Evolutionary conservation across 2,329 filamentous ascomycete species (phyloP).

Genomic region (Hypoxylon sp.): DNA sequence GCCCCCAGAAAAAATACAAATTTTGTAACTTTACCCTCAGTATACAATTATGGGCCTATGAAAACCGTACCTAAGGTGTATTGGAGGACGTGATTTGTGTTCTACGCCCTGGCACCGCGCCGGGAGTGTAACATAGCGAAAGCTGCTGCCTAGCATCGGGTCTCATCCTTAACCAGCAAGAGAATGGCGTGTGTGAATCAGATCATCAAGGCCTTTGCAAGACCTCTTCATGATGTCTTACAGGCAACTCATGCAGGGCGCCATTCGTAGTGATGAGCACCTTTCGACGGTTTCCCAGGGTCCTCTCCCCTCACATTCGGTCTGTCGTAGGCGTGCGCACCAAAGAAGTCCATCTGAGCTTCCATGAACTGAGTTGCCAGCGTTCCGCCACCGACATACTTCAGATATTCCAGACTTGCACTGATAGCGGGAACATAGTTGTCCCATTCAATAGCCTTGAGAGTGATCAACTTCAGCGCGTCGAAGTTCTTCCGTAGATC

Average conservation of each 20-base stretch:
- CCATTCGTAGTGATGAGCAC: constrained; percentile 76
- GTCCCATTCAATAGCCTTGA: constrained; percentile 69
- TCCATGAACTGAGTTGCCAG: constrained; percentile 79
- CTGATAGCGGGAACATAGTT: constrained; percentile 72
- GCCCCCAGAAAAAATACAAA: background rate
- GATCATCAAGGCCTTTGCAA: background rate
- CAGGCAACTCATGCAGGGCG: constrained; percentile 54
- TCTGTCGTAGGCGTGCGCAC: constrained; percentile 75
- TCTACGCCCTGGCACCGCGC: background rate
- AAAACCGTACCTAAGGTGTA: too few species aligned
- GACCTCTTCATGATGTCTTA: background rate
- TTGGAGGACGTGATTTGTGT: background rate
- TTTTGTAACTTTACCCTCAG: background rate
- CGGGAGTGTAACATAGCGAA: background rate
- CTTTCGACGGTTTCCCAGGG: constrained; percentile 61
- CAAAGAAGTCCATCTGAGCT: constrained; percentile 80
- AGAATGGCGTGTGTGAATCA: background rate
- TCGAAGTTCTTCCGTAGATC: constrained; percentile 68
- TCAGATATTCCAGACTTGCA: constrained; percentile 76
- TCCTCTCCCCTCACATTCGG: constrained; percentile 62
- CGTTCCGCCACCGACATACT: constrained; percentile 71
- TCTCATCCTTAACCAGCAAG: background rate
- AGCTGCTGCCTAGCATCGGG: background rate
- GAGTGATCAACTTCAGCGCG: constrained; percentile 68
- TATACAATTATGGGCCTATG: background rate